phyloP scores from a whole-genome alignment of 2,329 filamentous ascomycete species.

The Colletotrichum sojae region DNA sequence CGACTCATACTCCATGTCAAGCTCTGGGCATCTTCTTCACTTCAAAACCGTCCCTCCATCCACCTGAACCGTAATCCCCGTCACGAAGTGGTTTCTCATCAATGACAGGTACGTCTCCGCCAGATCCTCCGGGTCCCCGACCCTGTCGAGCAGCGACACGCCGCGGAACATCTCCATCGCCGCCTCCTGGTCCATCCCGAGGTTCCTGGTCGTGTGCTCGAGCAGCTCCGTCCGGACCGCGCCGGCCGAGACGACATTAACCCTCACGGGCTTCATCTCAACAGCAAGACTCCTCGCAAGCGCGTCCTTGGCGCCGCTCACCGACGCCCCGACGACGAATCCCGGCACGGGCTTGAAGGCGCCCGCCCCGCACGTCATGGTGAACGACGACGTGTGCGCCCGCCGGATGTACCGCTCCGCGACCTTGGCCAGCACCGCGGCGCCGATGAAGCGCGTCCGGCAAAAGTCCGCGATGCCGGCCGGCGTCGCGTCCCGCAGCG shows the following conservation, averaged over 20 bases:
- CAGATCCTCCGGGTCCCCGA: conserved; percentile 52
- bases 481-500: conserved; percentile 6
- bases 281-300: conserved; percentile 71
- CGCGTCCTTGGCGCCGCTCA: conserved; percentile 65
- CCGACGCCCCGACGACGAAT: conserved; percentile 64
- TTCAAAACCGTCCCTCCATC: not conserved
- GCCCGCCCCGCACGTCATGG: conserved; percentile 68
- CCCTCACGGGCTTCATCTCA: conserved; percentile 74
- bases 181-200: conserved; percentile 26
- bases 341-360: conserved; percentile 64
- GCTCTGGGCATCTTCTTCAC: not conserved
- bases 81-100: conserved; percentile 58
- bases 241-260: conserved; percentile 74
- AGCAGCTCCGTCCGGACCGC: conserved; percentile 62
- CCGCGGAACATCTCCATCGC: not conserved
- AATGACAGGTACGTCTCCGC: conserved; percentile 60
- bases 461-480: conserved; percentile 46
- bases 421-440: conserved; percentile 67
- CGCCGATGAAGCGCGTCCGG: conserved; percentile 55
- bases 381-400: conserved; percentile 63
- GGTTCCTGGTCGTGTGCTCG: not conserved
- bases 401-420: conserved; percentile 58
- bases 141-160: not conserved
- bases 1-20: no score
- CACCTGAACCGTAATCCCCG: conserved; percentile 47